Evolutionary conservation across 2,329 filamentous ascomycete species (phyloP), one percentile per base, ranked within the genome.

Genomic region (Penicillium sp.): DNA sequence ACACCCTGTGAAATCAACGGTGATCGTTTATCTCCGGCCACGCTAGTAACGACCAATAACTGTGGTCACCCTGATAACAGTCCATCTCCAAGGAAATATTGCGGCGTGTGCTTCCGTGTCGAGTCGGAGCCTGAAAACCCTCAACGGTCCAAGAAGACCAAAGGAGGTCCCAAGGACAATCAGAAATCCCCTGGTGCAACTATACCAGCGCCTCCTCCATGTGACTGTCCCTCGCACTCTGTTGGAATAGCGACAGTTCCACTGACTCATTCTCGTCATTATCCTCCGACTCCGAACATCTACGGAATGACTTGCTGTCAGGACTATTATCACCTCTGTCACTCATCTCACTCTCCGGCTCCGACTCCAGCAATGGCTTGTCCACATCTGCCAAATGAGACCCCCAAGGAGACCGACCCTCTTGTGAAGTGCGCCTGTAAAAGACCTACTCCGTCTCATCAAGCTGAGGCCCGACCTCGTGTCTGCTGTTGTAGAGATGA

Each of bases 51-150:
- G 2, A 43, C 50, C 8, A 46, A n/a, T 33, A 44, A 20, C 30
- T 54, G 40, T 23, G 48, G 52, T 18, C 12, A 24, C 7, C 48
- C 46, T 4, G 50, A 49, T 27, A 30, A 41, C 24, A 43, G 40
- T 13, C 15, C 24, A 3, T 2, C 29, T 13, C 41, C n/a, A 26
- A 46, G 20, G 24, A 29, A 17, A 5, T 42, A 36, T 17, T 9
- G 8, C 17, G 33, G 39, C 2, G 6, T 20, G 6, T 29, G 17
- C 15, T 29, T 13, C 23, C 36, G 13, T 12, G 13, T n/a, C 6
- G 24, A 30, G 26, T 15, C 26, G n/a, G 39, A 42, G 8, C 2
- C 17, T 10, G 24, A 27, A 13, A 29, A 27, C 8, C 13, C 23
- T 29, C 26, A 27, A n/a, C 39, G 26, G 5, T 4, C 24, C 39